Percentiles rank a stretch among this genome's conserved stretches.
Evolutionary conservation across 2,329 filamentous ascomycete species (phyloP).

Genomic region (Penicillium sp.): DNA sequence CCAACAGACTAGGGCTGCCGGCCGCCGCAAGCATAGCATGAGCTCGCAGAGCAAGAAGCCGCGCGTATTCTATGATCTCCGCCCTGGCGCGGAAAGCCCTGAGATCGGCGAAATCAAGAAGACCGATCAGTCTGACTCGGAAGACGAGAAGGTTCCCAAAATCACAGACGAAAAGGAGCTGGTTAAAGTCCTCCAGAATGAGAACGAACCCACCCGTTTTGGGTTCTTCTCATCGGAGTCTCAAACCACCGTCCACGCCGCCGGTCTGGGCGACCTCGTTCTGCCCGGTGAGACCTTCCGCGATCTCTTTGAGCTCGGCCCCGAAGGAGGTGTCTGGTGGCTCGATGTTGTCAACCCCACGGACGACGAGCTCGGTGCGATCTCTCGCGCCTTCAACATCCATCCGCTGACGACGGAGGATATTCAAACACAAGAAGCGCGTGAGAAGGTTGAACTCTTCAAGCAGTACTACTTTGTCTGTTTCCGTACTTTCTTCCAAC

Average conservation of each 20-base stretch:
- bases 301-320: conserved; percentile 75
- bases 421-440: conserved; percentile 90
- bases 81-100: conserved; percentile 41
- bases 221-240: conserved; percentile 96
- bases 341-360: conserved; percentile 89
- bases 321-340: conserved; percentile 92
- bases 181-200: conserved; percentile 41
- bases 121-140: conserved; percentile 27
- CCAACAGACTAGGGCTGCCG: conserved; percentile 48
- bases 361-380: conserved; percentile 80
- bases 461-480: conserved; percentile 97
- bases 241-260: conserved; percentile 89
- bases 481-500: conserved; percentile 88
- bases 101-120: conserved; percentile 39
- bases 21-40: conserved; percentile 46
- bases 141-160: conserved; percentile 38
- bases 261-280: conserved; percentile 83
- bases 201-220: conserved; percentile 74
- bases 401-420: conserved; percentile 96
- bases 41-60: conserved; percentile 54
- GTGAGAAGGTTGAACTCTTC: conserved; percentile 98
- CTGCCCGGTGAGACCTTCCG: conserved; percentile 87
- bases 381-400: conserved; percentile 93
- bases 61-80: conserved; percentile 64
- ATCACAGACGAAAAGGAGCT: conserved; percentile 35